Evolutionary conservation across 2,329 filamentous ascomycete genomes (phyloP), one percentile per base, ranked within the genome.

Genomic region (Colletotrichum sp.): DNA sequence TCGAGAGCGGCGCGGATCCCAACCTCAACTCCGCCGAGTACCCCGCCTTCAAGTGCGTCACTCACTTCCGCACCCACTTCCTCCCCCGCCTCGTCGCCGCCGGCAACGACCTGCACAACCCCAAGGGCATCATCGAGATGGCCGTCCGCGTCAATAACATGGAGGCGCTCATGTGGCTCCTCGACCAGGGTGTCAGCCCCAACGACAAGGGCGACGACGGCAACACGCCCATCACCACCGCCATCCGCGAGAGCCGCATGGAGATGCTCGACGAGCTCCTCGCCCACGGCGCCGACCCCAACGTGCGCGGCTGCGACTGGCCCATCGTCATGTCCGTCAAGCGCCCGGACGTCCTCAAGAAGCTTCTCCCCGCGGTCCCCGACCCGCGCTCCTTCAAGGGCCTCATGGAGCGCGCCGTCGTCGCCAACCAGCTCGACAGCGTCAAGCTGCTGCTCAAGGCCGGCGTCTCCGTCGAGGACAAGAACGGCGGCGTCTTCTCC

Each of bases 401-500:
- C 8, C 89, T 93, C 1, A 87, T 94, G 81, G 93, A 94, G 80
- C 90, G 91, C 87, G 92, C 93, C 3, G 93, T 94, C 9, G 88
- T 90, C 1, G 93, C 93, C 22, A 90, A 93, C 81, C 88, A 94
- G 82, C 87, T 94, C 16, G 91, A 93, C 75, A 93, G 90, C 44
- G 88, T 94, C 83, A 93, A 93, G 83, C 84, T 94, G 61, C 88
- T 94, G 39, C 86, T 94, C 19, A 87, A 86, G 19, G 91, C 92
- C 0, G 93, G 93, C 16, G 90, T 94, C 22, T 92, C 88, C 55
- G 91, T 94, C 71, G 93, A 94, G 82, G 93, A 94, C 84, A 93
- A 92, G 84, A 94, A 93, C 80, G 93, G 92, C 25, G 93, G 93
- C 69, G 93, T 94, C 65, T 95, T 94, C 85, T 93, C 91, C 1